Conservation (phyloP, 805 yeast species). For the Pichia insulana region DNA sequence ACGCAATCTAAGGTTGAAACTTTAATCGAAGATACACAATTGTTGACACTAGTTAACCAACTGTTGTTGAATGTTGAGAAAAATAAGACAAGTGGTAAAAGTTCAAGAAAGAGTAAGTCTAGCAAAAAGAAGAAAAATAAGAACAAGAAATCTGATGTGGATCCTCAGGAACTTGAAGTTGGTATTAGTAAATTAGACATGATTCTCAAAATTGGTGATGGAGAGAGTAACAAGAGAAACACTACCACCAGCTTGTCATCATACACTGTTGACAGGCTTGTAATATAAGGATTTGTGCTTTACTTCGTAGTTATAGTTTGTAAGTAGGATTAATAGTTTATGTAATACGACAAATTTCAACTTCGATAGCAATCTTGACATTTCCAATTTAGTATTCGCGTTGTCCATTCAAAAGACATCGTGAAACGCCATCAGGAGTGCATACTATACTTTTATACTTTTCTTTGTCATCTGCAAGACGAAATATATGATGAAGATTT, state of each 20-base stretch:
- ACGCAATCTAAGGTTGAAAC: slow-evolving; percentile 31
- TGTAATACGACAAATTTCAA: too few species aligned
- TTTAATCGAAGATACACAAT: slow-evolving; percentile 33
- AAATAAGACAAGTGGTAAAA: slow-evolving; percentile 6
- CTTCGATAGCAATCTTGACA: too few species aligned
- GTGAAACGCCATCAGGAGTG: too few species aligned
- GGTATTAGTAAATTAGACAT: slow-evolving; percentile 20
- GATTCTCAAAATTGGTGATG: slow-evolving; percentile 18
- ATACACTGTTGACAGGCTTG: slow-evolving; percentile 45
- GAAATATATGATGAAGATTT: slow-evolving; percentile 18
- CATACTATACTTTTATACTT: too few species aligned
- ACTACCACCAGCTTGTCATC: slow-evolving; percentile 39
- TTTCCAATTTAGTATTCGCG: too few species aligned
- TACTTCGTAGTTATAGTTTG: background rate
- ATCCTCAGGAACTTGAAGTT: slow-evolving; percentile 16
- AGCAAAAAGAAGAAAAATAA: slow-evolving; percentile 14
- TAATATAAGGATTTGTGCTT: slow-evolving; percentile 20
- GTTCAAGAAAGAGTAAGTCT: slow-evolving; percentile 1
- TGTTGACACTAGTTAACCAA: slow-evolving; percentile 40
- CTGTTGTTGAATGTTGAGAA: slow-evolving; percentile 25
- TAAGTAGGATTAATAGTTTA: background rate
- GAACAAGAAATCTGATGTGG: slow-evolving; percentile 1
- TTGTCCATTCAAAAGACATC: too few species aligned
- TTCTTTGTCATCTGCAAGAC: too few species aligned
- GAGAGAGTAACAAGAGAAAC: slow-evolving; percentile 18